phyloP scores from a whole-genome alignment of 2,329 filamentous ascomycete genomes.

The Paraconiothyrium sp. region DNA sequence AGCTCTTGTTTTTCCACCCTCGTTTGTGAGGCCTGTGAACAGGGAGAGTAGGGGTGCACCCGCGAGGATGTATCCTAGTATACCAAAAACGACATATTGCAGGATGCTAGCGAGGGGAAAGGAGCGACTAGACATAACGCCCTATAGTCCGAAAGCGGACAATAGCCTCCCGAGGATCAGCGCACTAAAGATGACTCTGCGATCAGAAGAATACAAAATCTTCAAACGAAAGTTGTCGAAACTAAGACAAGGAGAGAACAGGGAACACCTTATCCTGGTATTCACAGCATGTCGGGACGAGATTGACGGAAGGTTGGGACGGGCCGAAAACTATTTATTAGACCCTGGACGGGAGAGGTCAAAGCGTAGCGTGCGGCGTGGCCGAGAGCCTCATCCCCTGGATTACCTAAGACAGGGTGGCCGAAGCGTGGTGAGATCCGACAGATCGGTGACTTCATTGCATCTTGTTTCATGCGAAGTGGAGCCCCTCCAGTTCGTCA shows the following conservation, averaged over 20 bases:
- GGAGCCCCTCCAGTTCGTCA: constrained; percentile 9
- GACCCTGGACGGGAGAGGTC: constrained; percentile 5
- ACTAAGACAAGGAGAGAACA: constrained; percentile 4
- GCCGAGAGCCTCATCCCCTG: constrained; percentile 13
- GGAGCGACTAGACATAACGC: constrained; percentile 18
- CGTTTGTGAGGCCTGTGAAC: constrained; percentile 11
- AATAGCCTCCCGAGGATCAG: not conserved
- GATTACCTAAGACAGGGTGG: constrained; percentile 13
- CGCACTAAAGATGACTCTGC: not conserved
- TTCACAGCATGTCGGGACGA: not conserved
- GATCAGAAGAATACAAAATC: not conserved
- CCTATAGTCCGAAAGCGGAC: not conserved
- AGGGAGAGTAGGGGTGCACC: constrained; percentile 46
- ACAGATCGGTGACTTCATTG: not conserved
- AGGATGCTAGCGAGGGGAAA: constrained; percentile 34
- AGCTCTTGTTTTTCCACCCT: constrained; percentile 12
- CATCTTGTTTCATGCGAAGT: not conserved
- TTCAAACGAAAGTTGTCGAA: not conserved
- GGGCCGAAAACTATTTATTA: not conserved
- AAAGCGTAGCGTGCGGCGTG: constrained; percentile 7
- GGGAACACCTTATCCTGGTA: not conserved
- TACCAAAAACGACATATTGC: constrained; percentile 43
- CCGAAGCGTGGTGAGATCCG: not conserved
- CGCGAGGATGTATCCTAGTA: constrained; percentile 46
- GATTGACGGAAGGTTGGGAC: constrained; percentile 4